Evolutionary conservation across 371 early-diverging fungal species (phyloP).

Genomic region (Cokeromyces recurvatus): DNA sequence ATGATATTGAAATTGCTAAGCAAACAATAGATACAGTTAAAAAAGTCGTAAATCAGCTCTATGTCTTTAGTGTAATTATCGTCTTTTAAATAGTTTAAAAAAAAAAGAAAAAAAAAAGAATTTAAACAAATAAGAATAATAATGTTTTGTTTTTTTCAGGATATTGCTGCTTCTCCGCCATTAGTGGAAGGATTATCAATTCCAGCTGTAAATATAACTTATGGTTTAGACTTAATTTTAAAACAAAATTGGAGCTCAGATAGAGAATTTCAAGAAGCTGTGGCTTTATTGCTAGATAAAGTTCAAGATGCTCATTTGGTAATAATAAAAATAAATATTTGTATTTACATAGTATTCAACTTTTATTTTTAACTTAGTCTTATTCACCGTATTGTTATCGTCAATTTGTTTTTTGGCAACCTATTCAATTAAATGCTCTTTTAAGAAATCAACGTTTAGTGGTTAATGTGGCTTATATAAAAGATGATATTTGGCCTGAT

Average conservation of each 20-base stretch:
- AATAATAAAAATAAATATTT: not conserved
- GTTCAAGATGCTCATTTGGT: slow-evolving; percentile 50
- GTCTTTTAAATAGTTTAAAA: too few relatives aligned
- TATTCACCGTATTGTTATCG: slow-evolving; percentile 48
- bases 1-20: slow-evolving; percentile 31
- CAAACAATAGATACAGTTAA: slow-evolving; percentile 42
- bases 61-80: slow-evolving; percentile 48
- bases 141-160: too few relatives aligned
- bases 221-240: slow-evolving; percentile 40
- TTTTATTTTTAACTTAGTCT: slow-evolving; percentile 16
- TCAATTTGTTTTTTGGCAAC: slow-evolving; percentile 50
- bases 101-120: too few relatives aligned
- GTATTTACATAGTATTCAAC: not conserved
- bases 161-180: slow-evolving; percentile 35
- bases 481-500: slow-evolving; percentile 46
- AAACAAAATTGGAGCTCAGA: slow-evolving; percentile 42
- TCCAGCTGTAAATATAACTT: slow-evolving; percentile 39
- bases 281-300: slow-evolving; percentile 44
- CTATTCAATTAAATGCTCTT: slow-evolving; percentile 45
- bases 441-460: slow-evolving; percentile 35
- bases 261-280: slow-evolving; percentile 44
- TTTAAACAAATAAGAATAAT: too few relatives aligned
- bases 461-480: slow-evolving; percentile 47
- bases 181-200: slow-evolving; percentile 32
- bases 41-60: slow-evolving; percentile 42